phyloP scores from a whole-genome alignment of 2,329 filamentous ascomycete genomes.

The Arthroderma sp. region DNA sequence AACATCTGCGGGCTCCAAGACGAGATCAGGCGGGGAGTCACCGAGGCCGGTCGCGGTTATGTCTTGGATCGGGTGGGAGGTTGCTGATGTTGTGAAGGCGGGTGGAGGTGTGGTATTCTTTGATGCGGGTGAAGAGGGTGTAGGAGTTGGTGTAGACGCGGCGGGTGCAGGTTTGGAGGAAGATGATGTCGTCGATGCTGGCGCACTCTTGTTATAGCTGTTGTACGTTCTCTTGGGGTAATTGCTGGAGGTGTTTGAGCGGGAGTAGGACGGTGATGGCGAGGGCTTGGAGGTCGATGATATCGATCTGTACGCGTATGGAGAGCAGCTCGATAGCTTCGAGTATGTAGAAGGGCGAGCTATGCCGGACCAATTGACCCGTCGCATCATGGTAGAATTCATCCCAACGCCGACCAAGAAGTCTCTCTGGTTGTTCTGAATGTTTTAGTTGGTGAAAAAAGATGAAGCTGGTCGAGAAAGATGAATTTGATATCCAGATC shows the following conservation, averaged over 20 bases:
- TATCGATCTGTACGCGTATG: background rate
- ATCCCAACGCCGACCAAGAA: background rate
- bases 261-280: constrained; percentile 7
- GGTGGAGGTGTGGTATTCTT: constrained; percentile 1
- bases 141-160: background rate
- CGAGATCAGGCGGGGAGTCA: constrained; percentile 26
- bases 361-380: background rate
- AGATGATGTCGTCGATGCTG: background rate
- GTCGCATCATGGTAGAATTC: constrained; percentile 3
- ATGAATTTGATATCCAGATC: background rate
- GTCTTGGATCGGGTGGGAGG: constrained; percentile 20
- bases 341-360: background rate
- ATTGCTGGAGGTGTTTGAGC: background rate
- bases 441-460: background rate
- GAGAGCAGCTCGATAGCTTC: background rate
- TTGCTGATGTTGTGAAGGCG: constrained; percentile 1
- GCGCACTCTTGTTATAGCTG: constrained; percentile 1
- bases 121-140: background rate
- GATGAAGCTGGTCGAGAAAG: background rate
- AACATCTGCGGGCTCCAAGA: constrained; percentile 8
- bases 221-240: background rate
- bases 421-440: background rate
- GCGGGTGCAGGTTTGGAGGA: background rate
- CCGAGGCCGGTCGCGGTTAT: constrained; percentile 30
- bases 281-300: constrained; percentile 10